Evolutionary conservation across 2,329 filamentous ascomycete species (phyloP), one percentile per base, ranked within the genome.

Genomic region (Pseudogymnoascus sp.): DNA sequence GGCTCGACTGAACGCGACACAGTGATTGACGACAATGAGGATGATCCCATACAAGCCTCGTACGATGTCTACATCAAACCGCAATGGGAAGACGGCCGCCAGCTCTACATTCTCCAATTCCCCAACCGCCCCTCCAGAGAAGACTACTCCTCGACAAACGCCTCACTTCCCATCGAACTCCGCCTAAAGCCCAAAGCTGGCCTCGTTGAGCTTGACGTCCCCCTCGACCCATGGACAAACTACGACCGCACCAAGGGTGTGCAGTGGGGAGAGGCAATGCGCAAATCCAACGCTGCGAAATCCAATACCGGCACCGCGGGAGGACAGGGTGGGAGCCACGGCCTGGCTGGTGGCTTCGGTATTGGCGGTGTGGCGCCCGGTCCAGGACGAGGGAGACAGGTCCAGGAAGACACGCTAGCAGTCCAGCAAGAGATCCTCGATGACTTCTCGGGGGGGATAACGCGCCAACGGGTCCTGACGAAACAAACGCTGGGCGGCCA

Each of bases 151-250:
- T 81, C 84, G 21, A 73, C 77, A 11, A 77, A 79, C 62, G 77
- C 79, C 14, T 80, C 83, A 31, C 80, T 82, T 63, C 90, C 93
- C 10, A 79, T 85, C 14, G 86, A 89, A 70, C 80, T 98, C 71
- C 91, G 93, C 69, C 79, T 96, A 74, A 99, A 98, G 79, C 84
- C 88, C 13, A 79, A 83, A 64, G 85, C 90, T 0, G 93, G 93
- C 64, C 90, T 97, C 78, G 81, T 97, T 64, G 95, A 99, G 77
- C 81, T 98, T 62, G 95, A 99, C 75, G 83, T 97, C n/a, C 91
- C 92, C 4, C 81, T 97, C 70, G 86, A 87, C 79, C 79, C 81
- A 60, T 75, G 79, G 64, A 76, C 75, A 65, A 88, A 90, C 73
- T 98, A 96, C 80, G 92, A 98, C 78, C 84, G 88, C 68, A 83